These are phyloP conservation scores for Cladosporium colombiae DNA, from an alignment of 2,329 filamentous ascomycete genomes.

Conservation along the genomic window DNA sequence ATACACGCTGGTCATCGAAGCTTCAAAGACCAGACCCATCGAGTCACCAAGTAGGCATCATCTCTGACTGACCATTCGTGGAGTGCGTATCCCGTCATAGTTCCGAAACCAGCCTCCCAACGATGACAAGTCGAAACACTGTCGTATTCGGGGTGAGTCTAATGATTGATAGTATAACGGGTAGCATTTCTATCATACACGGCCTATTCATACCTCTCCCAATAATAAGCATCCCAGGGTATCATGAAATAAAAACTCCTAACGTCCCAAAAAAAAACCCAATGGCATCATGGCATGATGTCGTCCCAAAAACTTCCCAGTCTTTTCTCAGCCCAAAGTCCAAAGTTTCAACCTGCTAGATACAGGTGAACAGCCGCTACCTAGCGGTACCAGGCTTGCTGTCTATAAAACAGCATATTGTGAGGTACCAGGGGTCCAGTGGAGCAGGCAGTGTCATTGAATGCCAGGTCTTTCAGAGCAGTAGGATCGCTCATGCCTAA, in stretches of 20 bases:
- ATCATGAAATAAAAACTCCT: conserved; percentile 11
- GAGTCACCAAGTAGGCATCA: neutral
- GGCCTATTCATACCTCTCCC: neutral
- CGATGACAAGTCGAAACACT: neutral
- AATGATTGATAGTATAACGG: neutral
- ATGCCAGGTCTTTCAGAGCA: neutral
- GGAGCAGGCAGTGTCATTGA: neutral
- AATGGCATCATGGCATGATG: neutral
- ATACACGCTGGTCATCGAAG: neutral
- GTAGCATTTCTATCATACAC: neutral
- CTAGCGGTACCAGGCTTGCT: neutral
- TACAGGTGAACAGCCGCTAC: neutral
- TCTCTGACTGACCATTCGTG: neutral
- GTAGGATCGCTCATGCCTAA: neutral
- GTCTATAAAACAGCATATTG: neutral
- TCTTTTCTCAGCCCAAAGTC: neutral
- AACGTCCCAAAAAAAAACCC: neutral
- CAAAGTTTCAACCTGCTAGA: neutral
- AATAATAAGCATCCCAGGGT: conserved; percentile 8
- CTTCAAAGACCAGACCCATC: neutral
- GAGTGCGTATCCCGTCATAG: neutral
- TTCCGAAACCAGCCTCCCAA: neutral
- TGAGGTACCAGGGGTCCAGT: no score
- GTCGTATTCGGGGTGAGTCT: neutral
- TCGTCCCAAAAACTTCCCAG: neutral